Percentiles rank a stretch among this genome's conserved stretches.
Evolutionary conservation across 768 basidiomycete species (phyloP).

Genomic region (Russula emetica): DNA sequence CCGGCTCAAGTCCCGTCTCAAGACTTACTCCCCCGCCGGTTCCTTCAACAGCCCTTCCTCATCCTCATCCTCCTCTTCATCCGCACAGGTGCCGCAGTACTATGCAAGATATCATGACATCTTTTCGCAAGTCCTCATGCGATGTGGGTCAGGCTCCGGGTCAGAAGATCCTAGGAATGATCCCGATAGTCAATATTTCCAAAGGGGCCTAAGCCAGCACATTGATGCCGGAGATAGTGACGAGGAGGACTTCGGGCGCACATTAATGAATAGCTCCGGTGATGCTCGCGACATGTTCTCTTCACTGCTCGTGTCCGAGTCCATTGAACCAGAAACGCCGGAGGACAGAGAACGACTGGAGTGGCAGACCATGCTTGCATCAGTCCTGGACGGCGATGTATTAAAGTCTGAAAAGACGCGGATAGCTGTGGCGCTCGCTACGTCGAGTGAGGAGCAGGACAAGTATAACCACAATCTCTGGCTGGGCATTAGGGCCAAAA

Average conservation of each 20-base stretch:
- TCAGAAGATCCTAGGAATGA: constrained; percentile 67
- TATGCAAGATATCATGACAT: constrained; percentile 51
- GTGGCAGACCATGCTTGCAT: constrained; percentile 94
- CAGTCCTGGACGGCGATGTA: constrained; percentile 90
- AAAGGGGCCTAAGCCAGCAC: constrained; percentile 63
- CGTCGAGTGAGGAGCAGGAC: constrained; percentile 64
- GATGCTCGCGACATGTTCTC: constrained; percentile 51
- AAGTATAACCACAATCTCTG: constrained; percentile 70
- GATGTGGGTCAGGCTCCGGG: constrained; percentile 64
- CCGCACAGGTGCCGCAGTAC: constrained; percentile 33
- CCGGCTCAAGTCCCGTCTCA: constrained; percentile 29
- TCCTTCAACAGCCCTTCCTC: constrained; percentile 32
- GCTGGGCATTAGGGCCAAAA: constrained; percentile 85
- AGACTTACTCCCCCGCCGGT: constrained; percentile 26
- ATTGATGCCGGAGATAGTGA: constrained; percentile 71
- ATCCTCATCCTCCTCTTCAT: constrained; percentile 32
- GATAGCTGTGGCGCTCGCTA: constrained; percentile 74
- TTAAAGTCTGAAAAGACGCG: constrained; percentile 92
- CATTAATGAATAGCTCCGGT: constrained; percentile 40
- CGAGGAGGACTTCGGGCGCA: constrained; percentile 58
- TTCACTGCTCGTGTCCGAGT: constrained; percentile 55
- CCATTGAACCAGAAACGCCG: constrained; percentile 60
- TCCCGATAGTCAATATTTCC: constrained; percentile 80
- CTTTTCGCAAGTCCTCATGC: constrained; percentile 74
- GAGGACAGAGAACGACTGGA: constrained; percentile 82